phyloP scores from a whole-genome alignment of 1,284 basidiomycete genomes.

The Pseudozyma flocculosa region DNA sequence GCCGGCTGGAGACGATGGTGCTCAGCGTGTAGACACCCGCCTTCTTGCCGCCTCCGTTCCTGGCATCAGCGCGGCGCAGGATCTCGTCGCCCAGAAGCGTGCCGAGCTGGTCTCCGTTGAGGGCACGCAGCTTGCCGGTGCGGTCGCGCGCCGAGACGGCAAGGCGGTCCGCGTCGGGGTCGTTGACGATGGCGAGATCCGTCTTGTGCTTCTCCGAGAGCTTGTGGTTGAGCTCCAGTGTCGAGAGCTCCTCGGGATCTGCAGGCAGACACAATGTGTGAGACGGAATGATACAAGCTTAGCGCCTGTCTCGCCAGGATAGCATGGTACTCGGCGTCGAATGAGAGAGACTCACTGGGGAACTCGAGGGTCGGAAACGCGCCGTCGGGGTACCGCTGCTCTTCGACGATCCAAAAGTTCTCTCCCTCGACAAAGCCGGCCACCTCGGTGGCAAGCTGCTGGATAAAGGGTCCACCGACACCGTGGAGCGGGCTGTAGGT shows the following conservation, averaged over 20 bases:
- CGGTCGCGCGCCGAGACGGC: constrained; percentile 40
- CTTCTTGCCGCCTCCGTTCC: constrained; percentile 5
- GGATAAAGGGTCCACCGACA: constrained; percentile 39
- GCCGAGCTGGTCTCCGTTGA: constrained; percentile 49
- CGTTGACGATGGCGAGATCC: constrained; percentile 46
- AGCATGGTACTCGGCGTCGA: no score
- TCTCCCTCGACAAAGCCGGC: constrained; percentile 27
- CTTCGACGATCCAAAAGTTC: constrained; percentile 37
- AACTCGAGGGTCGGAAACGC: constrained; percentile 50
- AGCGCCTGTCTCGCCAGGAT: no score
- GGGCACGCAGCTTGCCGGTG: constrained; percentile 28
- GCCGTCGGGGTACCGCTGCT: constrained; percentile 45
- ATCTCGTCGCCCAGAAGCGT: constrained; percentile 46
- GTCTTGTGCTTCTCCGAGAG: constrained; percentile 40
- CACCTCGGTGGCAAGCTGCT: constrained; percentile 22
- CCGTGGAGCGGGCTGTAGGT: constrained; percentile 50
- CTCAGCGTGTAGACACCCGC: constrained; percentile 30
- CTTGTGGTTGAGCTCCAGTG: constrained; percentile 43
- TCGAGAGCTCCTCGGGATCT: constrained; percentile 49
- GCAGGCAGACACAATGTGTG: neutral
- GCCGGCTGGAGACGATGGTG: constrained; percentile 44
- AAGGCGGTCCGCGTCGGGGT: constrained; percentile 49
- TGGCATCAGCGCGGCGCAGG: constrained; percentile 26
- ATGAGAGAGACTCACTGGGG: constrained; percentile 41
- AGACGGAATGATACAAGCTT: neutral